Conservation (phyloP, 345 rosid species). For the Rhizophora mangle region DNA sequence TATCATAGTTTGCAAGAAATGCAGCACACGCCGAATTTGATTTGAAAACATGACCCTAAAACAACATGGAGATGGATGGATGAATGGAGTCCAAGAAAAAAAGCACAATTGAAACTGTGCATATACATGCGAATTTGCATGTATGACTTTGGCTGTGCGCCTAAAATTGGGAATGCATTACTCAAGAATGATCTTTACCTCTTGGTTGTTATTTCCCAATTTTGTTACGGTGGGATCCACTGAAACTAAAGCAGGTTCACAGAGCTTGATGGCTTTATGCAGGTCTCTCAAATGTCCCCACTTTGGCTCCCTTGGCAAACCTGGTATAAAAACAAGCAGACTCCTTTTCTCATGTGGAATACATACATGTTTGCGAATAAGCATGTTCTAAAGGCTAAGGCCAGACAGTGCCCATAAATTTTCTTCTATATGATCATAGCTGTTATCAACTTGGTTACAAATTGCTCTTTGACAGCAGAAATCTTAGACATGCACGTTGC, state of each 20-base stretch:
- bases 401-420: not conserved
- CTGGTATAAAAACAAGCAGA: conserved; percentile 19
- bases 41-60: conserved; percentile 43
- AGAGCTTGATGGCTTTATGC: conserved; percentile 45
- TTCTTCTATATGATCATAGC: not conserved
- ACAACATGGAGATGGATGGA: not conserved
- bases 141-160: not conserved
- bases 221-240: conserved; percentile 38
- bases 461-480: not conserved
- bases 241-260: conserved; percentile 44
- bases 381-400: not conserved
- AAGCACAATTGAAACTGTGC: not conserved
- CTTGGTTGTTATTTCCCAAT: conserved; percentile 33
- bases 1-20: conserved; percentile 47
- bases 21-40: conserved; percentile 33
- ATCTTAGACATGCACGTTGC: not conserved
- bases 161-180: not conserved
- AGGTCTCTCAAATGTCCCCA: conserved; percentile 47
- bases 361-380: not conserved
- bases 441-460: conserved; percentile 4
- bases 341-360: not conserved
- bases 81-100: not conserved
- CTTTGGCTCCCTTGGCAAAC: conserved; percentile 42
- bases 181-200: conserved; percentile 22
- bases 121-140: not conserved